Evolutionary conservation across 306 rosid genomes (phyloP), one percentile per base, ranked within the genome.

Genomic region (Prunus mira): DNA sequence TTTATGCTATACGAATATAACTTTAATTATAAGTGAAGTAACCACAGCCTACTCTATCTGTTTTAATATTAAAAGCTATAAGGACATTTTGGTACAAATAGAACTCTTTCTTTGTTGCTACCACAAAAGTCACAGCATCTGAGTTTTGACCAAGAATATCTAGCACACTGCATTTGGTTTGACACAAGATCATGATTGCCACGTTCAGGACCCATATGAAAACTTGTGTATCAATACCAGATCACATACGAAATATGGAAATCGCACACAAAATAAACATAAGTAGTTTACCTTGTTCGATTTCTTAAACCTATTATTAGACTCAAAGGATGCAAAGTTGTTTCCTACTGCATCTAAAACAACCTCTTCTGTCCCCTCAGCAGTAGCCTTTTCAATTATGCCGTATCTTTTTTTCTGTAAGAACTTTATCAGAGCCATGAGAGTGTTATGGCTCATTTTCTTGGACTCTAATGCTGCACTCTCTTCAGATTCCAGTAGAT

Each of bases 321-420:
- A 80, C 61, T 78, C 89, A 81, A 80, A 85, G 65, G 90, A 81
- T 60, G 84, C 47, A 27, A 80, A 84, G 83, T 81, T 86, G 79
- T 92, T 90, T 85, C 98, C 98, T 79, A 91, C 97, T 13, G 91
- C 99, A 82, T 86, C 99, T 73, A 87, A 84, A 83, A 96, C 97
- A 57, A 89, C 99, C 90, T 92, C 98, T 76, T 92, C 96, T 67
- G 99, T 96, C 87, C 97, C 98, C 86, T 96, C 99, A 50, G 97
- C 87, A 78, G 99, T 86, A 78, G 99, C 99, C 86, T 87, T 93
- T 86, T 96, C 99, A 81, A 96, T 83, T 71, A 96, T 78, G 76
- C 84, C 66, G 64, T 66, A 81, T 83, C 99, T 87, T 79, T 89
- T 96, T 89, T 91, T 96, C 86, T 96, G 99, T 75, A 96, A 80